These are phyloP conservation scores for Funneliformis mosseae DNA, from an alignment of 192 early-diverging fungal species.

Conservation along the genomic window DNA sequence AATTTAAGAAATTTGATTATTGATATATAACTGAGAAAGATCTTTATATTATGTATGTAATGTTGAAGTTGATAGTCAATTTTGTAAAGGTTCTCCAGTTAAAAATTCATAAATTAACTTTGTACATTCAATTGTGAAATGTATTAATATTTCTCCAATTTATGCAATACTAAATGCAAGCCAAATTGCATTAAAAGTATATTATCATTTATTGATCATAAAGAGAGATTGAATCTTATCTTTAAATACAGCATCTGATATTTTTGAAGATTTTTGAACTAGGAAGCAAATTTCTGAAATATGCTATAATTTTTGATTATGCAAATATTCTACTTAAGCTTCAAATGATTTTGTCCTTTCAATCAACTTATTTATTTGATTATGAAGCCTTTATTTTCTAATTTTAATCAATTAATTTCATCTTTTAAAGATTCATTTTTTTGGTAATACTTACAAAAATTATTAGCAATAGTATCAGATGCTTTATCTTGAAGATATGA, in stretches of 20 bases:
- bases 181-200: background rate
- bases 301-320: background rate
- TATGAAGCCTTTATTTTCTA: background rate
- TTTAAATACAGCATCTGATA: background rate
- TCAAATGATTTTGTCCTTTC: background rate
- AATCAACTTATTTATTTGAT: background rate
- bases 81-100: background rate
- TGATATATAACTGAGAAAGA: background rate
- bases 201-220: background rate
- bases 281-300: background rate
- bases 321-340: background rate
- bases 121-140: background rate
- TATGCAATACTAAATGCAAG: background rate
- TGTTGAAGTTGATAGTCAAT: background rate
- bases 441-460: background rate
- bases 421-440: background rate
- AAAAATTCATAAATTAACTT: background rate
- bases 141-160: background rate
- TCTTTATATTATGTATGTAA: slow-evolving; percentile 8
- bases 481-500: background rate
- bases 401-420: background rate
- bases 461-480: background rate
- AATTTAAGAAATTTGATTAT: background rate
- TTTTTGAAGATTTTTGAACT: background rate
- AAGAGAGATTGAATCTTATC: background rate